These are phyloP conservation scores for Wickerhamiella musiphila DNA, from an alignment of 805 yeast species.

Conservation along the genomic window DNA sequence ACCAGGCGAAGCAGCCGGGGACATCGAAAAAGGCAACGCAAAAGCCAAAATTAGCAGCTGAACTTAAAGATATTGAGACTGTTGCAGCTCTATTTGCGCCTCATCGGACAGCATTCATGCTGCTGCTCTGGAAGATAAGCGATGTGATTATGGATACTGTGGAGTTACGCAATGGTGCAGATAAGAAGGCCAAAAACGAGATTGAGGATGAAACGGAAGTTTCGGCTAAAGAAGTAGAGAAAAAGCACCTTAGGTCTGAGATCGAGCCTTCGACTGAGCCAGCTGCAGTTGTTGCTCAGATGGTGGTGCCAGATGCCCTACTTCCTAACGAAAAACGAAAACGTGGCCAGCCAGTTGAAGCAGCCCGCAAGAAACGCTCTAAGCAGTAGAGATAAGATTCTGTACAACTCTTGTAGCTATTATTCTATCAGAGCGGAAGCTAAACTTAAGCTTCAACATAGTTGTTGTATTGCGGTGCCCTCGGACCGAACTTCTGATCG, in stretches of 20 bases:
- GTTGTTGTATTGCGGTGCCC: no score
- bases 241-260: not conserved
- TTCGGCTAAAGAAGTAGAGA: not conserved
- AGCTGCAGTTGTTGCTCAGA: no score
- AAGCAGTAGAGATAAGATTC: no score
- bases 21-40: constrained; percentile 23
- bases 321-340: no score
- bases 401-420: no score
- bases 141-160: constrained; percentile 31
- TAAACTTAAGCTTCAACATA: no score
- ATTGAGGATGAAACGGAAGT: not conserved
- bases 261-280: no score
- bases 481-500: constrained; percentile 12
- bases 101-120: constrained; percentile 47
- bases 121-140: constrained; percentile 56
- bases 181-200: not conserved
- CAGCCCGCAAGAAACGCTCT: no score
- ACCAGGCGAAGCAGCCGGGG: constrained; percentile 17
- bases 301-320: no score
- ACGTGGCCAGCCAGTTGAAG: no score
- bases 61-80: constrained; percentile 38
- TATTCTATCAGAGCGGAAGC: no score
- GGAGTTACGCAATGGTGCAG: constrained; percentile 2
- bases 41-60: constrained; percentile 18
- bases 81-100: constrained; percentile 49